A percentile compares a stretch with the other conserved stretches of the same genome.
These are phyloP conservation scores for Dryas alaskensis DNA, from an alignment of 306 rosid genomes.

Conservation along the genomic window DNA sequence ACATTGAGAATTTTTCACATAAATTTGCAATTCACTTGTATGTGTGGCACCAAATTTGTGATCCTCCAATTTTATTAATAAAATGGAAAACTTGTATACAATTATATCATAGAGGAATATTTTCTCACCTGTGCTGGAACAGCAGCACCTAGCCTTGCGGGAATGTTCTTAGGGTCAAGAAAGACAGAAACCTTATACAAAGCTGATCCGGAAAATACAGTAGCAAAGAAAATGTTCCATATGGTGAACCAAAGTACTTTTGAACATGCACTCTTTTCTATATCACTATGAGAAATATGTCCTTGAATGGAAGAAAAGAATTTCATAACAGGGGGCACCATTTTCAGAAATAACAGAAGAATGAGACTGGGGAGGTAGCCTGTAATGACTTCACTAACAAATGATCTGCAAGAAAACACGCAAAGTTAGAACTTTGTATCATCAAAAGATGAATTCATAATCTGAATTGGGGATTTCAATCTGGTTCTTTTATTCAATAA, in stretches of 20 bases:
- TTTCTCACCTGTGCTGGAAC: constrained; percentile 91
- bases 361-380: constrained; percentile 97
- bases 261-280: constrained; percentile 76
- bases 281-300: constrained; percentile 63
- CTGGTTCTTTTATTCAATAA: too few species aligned
- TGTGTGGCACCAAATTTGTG: background rate
- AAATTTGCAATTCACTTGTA: background rate
- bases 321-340: constrained; percentile 81
- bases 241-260: constrained; percentile 94
- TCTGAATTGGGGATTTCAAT: too few species aligned
- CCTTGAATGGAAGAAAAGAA: constrained; percentile 95
- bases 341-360: constrained; percentile 75
- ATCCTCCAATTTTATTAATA: background rate
- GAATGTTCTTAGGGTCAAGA: constrained; percentile 73
- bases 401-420: constrained; percentile 53
- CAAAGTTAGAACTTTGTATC: constrained; percentile 23
- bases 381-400: constrained; percentile 72
- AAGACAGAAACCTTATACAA: constrained; percentile 46
- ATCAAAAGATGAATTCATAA: background rate
- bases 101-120: constrained; percentile 22
- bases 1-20: background rate
- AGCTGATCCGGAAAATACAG: constrained; percentile 82
- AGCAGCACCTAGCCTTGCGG: constrained; percentile 60
- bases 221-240: constrained; percentile 91
- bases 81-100: constrained; percentile 4